phyloP scores from a whole-genome alignment of 2,329 filamentous ascomycete species.

The Alternaria panax region DNA sequence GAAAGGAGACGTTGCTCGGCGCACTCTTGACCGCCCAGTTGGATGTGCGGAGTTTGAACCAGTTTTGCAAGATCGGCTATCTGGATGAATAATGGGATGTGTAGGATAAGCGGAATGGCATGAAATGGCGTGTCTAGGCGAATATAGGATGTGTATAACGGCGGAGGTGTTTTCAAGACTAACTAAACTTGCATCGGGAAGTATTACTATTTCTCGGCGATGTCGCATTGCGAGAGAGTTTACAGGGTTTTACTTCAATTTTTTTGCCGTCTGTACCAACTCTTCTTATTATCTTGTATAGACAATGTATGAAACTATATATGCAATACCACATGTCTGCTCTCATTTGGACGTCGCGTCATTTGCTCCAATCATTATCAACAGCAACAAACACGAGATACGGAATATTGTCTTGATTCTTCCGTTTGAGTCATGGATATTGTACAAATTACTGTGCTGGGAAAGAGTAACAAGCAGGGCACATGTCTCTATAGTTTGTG shows the following conservation, averaged over 20 bases:
- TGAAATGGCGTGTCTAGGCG: slow-evolving; percentile 2
- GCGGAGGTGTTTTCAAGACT: slow-evolving; percentile 2
- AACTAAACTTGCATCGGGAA: slow-evolving; percentile 1
- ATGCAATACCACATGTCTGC: not conserved
- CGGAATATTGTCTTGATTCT: not conserved
- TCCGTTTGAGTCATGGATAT: not conserved
- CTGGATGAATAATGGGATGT: slow-evolving; percentile 35
- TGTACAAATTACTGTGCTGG: slow-evolving; percentile 3
- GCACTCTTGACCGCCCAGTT: slow-evolving; percentile 55
- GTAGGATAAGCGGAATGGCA: not conserved
- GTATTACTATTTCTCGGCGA: not conserved
- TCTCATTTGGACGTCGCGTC: not conserved
- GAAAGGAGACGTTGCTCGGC: slow-evolving; percentile 55
- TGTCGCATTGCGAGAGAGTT: slow-evolving; percentile 5
- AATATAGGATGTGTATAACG: slow-evolving; percentile 6
- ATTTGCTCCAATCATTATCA: not conserved
- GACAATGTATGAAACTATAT: not conserved
- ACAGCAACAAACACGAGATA: not conserved
- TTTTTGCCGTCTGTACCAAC: slow-evolving; percentile 2
- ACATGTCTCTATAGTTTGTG: not conserved
- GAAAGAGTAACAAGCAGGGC: not conserved
- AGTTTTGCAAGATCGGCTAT: slow-evolving; percentile 51
- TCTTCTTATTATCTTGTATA: slow-evolving; percentile 1
- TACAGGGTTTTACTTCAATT: not conserved
- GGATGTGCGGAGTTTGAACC: slow-evolving; percentile 54